A percentile compares a stretch with the other conserved stretches of the same genome.
phyloP scores from a whole-genome alignment of 2,329 filamentous ascomycete species.

The Trichoderma gracile region DNA sequence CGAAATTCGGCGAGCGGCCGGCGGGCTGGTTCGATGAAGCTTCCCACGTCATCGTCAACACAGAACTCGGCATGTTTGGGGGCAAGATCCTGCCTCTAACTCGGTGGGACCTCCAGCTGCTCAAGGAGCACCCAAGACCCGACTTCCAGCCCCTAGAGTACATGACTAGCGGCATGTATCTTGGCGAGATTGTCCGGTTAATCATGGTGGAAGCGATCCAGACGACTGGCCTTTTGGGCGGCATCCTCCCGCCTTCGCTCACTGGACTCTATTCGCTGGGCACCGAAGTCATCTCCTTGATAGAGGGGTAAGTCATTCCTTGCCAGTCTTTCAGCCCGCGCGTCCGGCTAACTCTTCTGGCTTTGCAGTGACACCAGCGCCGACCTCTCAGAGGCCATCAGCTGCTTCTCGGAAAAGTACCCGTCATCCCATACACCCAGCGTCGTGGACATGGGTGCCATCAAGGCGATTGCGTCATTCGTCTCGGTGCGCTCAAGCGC shows the following conservation, averaged over 20 bases:
- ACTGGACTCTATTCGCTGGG: slow-evolving; percentile 57
- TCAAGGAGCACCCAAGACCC: slow-evolving; percentile 54
- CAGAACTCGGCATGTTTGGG: slow-evolving; percentile 68
- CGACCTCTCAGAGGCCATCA: slow-evolving; percentile 46
- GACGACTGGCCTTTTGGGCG: slow-evolving; percentile 56
- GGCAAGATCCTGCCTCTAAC: slow-evolving; percentile 59
- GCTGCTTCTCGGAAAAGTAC: slow-evolving; percentile 52
- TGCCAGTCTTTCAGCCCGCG: not conserved
- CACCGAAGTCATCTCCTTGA: slow-evolving; percentile 59
- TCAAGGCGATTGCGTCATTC: slow-evolving; percentile 55
- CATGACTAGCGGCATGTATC: slow-evolving; percentile 64
- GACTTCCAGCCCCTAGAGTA: slow-evolving; percentile 64
- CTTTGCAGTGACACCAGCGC: slow-evolving; percentile 46
- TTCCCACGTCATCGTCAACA: slow-evolving; percentile 66
- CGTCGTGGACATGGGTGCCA: slow-evolving; percentile 50
- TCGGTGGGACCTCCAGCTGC: slow-evolving; percentile 59
- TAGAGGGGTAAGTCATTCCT: slow-evolving; percentile 53
- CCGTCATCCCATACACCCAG: slow-evolving; percentile 47
- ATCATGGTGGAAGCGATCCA: slow-evolving; percentile 60
- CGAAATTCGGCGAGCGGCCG: slow-evolving; percentile 60
- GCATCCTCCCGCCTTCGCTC: slow-evolving; percentile 56
- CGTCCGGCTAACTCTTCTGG: slow-evolving; percentile 29
- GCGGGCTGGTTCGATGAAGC: slow-evolving; percentile 58
- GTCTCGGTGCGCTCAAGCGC: slow-evolving; percentile 61
- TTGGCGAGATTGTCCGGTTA: slow-evolving; percentile 64